Base-by-base conservation (phyloP, 768 basidiomycete species). In the Hygrophorus pudorinus region DNA sequence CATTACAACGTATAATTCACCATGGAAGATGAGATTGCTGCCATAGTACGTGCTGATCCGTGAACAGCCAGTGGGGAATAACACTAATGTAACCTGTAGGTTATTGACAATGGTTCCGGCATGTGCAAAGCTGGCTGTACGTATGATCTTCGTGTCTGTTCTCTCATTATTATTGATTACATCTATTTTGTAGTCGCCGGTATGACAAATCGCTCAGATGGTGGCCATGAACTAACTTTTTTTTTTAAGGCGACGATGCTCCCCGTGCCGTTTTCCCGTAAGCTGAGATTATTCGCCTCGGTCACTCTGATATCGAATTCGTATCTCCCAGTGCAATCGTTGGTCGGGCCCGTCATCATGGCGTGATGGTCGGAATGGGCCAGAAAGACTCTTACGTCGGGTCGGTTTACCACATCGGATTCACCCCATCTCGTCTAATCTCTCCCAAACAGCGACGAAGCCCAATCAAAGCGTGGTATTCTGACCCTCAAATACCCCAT, bases 41-140 rank as follows among this genome's bases (percentile, higher is more conserved):
- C 70, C 56, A 65, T 73, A 59, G 70, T 72, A 55, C 49, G 67
- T 61, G 20, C 12, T 40, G 17, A 4, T 30, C 5, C 41, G 13
- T 3, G 30, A 33, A 24, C 20, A 30, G 36, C 48, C 29, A n/a
- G 13, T 27, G n/a, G 13, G 40, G 44, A 35, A 48, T 35, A 14
- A 39, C 34, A 0, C 35, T 41, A 32, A 14, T 12, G 41, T 32
- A 21, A 21, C 17, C 38, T 24, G 13, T 52, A 85, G 85, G 85
- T 88, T 66, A 84, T 87, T 62, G 85, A 90, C 67, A 88, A 88
- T 65, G 90, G 89, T 61, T 97, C 93, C 61, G 94, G 93, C 69
- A 98, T 97, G 93, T 97, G 93, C 85, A 98, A 98, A 74, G 94
- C 94, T 79, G 94, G 96, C 70, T 91, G 87, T 89, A 64, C 57